Conservation (phyloP, 352 stramenopile species). For the Phytophthora meadii region DNA sequence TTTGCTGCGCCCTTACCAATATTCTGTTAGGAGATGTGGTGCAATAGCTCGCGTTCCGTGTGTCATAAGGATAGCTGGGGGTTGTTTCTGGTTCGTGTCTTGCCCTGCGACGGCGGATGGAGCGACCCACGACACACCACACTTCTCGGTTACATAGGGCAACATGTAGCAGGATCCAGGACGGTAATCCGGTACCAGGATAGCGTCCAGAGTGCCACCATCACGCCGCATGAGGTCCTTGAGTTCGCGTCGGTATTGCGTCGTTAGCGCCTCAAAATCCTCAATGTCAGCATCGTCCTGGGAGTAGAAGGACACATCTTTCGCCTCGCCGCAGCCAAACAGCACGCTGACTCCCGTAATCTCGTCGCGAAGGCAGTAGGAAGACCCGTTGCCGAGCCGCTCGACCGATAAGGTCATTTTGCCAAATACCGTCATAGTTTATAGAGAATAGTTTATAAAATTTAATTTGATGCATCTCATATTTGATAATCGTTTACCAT, state of each 20-base stretch:
- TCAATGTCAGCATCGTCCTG: slow-evolving; percentile 51
- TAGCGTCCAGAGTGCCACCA: slow-evolving; percentile 49
- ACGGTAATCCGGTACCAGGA: slow-evolving; percentile 76
- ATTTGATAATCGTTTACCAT: no score
- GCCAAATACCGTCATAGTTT: no score
- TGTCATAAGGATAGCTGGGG: slow-evolving; percentile 73
- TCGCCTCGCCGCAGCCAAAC: slow-evolving; percentile 66
- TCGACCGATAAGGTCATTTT: slow-evolving; percentile 72
- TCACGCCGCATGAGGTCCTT: slow-evolving; percentile 59
- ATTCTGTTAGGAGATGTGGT: slow-evolving; percentile 74
- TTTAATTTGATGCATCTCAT: no score
- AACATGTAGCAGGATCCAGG: slow-evolving; percentile 76
- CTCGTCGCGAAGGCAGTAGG: slow-evolving; percentile 76
- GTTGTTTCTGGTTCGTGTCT: slow-evolving; percentile 35
- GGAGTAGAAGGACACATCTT: slow-evolving; percentile 28
- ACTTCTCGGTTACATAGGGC: slow-evolving; percentile 76
- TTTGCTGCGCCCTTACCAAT: slow-evolving; percentile 49
- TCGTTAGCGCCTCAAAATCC: slow-evolving; percentile 32
- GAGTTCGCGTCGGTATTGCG: slow-evolving; percentile 67
- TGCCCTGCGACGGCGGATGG: slow-evolving; percentile 7
- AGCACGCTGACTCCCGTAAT: slow-evolving; percentile 53
- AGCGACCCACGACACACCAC: slow-evolving; percentile 29
- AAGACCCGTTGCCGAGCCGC: slow-evolving; percentile 68
- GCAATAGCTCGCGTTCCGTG: slow-evolving; percentile 78
- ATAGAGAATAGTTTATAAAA: no score